phyloP scores from a whole-genome alignment of 73 alveolate genomes.

The Strombidium stylifer region DNA sequence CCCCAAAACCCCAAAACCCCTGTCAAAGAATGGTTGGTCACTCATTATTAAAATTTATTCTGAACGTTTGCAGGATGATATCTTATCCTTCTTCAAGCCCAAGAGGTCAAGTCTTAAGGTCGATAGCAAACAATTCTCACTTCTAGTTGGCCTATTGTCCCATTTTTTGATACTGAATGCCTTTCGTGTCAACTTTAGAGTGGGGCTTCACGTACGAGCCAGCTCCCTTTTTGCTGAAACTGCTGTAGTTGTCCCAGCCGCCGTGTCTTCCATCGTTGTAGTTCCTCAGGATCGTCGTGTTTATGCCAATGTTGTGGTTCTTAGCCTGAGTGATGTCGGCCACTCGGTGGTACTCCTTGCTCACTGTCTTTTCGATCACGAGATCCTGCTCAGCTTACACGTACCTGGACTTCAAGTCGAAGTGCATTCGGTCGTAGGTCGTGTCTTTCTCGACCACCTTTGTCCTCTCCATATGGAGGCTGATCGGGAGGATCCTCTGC shows the following conservation, averaged over 20 bases:
- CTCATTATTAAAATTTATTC: too few relatives aligned
- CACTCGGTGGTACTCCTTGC: constrained; percentile 76
- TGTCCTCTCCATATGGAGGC: constrained; percentile 58
- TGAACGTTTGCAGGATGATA: too few relatives aligned
- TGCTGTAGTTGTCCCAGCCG: constrained; percentile 84
- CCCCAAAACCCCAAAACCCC: too few relatives aligned
- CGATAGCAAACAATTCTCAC: too few relatives aligned
- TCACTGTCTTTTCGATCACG: constrained; percentile 61
- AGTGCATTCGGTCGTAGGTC: constrained; percentile 32
- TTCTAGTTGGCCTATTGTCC: too few relatives aligned
- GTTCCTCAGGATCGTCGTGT: constrained; percentile 85
- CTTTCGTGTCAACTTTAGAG: too few relatives aligned
- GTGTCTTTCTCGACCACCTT: constrained; percentile 43
- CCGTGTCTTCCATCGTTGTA: constrained; percentile 87
- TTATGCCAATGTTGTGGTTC: constrained; percentile 70
- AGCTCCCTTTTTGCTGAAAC: constrained; percentile 42
- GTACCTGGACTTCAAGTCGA: constrained; percentile 71
- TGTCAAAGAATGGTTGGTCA: too few relatives aligned
- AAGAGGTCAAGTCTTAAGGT: too few relatives aligned
- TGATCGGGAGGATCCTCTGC: constrained; percentile 78
- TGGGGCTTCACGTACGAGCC: constrained; percentile 34
- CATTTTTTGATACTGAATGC: too few relatives aligned
- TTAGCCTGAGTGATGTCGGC: constrained; percentile 57
- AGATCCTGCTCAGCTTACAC: constrained; percentile 75
- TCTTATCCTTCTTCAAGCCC: too few relatives aligned